Conservation (phyloP, 495 filamentous ascomycete genomes). For the Penicilliopsis zonata region DNA sequence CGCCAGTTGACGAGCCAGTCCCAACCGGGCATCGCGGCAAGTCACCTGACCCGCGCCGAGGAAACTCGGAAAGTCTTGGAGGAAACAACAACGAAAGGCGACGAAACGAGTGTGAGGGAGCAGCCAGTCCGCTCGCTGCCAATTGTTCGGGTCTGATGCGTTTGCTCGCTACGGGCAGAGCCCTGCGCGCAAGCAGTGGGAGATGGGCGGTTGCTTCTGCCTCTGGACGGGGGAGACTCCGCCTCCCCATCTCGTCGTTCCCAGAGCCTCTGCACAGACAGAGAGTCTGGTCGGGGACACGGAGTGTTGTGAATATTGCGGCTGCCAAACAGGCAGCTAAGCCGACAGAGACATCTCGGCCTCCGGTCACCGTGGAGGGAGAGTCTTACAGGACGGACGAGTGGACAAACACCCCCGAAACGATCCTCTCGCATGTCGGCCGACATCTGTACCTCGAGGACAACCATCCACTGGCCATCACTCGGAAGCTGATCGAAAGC, state of each 20-base stretch:
- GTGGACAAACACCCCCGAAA: conserved; percentile 76
- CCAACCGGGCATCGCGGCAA: too few species aligned
- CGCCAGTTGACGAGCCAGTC: too few species aligned
- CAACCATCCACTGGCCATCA: conserved; percentile 84
- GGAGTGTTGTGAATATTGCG: conserved; percentile 9
- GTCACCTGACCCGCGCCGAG: too few species aligned
- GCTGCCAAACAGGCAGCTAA: conserved; percentile 3
- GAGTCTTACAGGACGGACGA: conserved; percentile 53
- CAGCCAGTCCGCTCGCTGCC: too few species aligned
- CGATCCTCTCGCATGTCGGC: conserved; percentile 59
- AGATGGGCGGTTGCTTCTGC: conserved; percentile 24
- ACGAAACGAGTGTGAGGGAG: too few species aligned
- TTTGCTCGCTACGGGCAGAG: conserved; percentile 32
- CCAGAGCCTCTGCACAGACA: conserved; percentile 3
- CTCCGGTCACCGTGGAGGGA: conserved; percentile 43
- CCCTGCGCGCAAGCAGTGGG: conserved; percentile 26
- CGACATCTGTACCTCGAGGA: conserved; percentile 74
- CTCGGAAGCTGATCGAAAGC: conserved; percentile 82
- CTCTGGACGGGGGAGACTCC: conserved; percentile 14
- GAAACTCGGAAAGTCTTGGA: too few species aligned
- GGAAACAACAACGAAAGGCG: too few species aligned
- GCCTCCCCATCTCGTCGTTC: conserved; percentile 14
- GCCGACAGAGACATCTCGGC: conserved; percentile 5
- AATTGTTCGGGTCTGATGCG: too few species aligned
- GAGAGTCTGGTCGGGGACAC: conserved; percentile 26